A percentile compares a stretch with the other conserved stretches of the same genome.
phyloP scores from a whole-genome alignment of 306 rosid genomes.

The Alnus glutinosa region DNA sequence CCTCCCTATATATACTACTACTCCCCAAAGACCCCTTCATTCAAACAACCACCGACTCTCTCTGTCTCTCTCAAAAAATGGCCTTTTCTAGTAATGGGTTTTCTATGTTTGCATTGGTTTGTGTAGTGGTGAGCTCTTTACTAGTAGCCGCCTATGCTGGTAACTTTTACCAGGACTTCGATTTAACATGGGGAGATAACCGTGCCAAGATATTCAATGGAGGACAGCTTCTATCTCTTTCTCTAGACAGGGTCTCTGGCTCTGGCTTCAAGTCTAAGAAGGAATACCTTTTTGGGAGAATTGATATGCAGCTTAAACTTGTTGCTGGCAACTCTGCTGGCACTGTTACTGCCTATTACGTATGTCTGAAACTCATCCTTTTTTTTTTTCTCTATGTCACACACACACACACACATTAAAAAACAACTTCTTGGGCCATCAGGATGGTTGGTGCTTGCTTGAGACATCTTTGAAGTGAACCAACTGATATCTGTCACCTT shows the following conservation, averaged over 20 bases:
- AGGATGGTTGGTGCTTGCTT: not conserved
- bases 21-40: slow-evolving; percentile 29
- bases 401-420: not conserved
- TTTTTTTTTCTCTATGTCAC: slow-evolving; percentile 8
- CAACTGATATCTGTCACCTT: not conserved
- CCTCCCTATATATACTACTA: slow-evolving; percentile 16
- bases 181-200: slow-evolving; percentile 71
- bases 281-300: slow-evolving; percentile 64
- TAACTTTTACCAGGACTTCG: slow-evolving; percentile 64
- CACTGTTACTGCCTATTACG: slow-evolving; percentile 87
- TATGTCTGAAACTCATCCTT: slow-evolving; percentile 13
- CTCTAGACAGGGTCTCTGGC: slow-evolving; percentile 71
- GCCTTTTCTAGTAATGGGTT: slow-evolving; percentile 27
- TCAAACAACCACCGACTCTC: slow-evolving; percentile 12
- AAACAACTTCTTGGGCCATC: not conserved
- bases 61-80: slow-evolving; percentile 28
- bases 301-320: slow-evolving; percentile 92
- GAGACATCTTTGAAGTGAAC: not conserved
- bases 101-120: slow-evolving; percentile 20
- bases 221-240: slow-evolving; percentile 73
- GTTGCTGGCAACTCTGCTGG: slow-evolving; percentile 91
- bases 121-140: slow-evolving; percentile 39
- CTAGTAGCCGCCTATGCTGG: slow-evolving; percentile 35
- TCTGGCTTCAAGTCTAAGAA: slow-evolving; percentile 83
- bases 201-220: slow-evolving; percentile 65